phyloP scores from a whole-genome alignment of 148 eudicot species.

The Rhododendron simsii region DNA sequence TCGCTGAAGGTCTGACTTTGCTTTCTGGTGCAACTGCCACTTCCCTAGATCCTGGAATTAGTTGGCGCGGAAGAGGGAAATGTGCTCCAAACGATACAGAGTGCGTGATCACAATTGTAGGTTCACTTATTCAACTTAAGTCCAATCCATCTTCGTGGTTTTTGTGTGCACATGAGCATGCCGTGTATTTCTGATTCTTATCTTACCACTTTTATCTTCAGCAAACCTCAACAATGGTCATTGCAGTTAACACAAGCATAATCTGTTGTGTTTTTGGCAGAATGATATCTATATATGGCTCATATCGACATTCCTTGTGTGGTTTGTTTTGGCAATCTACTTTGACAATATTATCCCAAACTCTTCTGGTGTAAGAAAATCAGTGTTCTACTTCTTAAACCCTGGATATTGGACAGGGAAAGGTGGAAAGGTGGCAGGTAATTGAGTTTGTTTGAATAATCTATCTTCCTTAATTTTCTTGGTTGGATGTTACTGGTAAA shows the following conservation, averaged over 20 bases:
- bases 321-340: conserved; percentile 84
- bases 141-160: background rate
- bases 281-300: conserved; percentile 57
- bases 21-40: conserved; percentile 49
- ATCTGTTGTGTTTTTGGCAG: conserved; percentile 33
- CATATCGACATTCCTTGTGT: conserved; percentile 39
- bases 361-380: conserved; percentile 79
- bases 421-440: conserved; percentile 73
- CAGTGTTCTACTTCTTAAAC: conserved; percentile 61
- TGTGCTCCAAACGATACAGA: conserved; percentile 54
- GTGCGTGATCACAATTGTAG: conserved; percentile 60
- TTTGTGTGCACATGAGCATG: background rate
- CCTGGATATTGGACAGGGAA: conserved; percentile 86
- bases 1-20: conserved; percentile 51
- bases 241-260: background rate
- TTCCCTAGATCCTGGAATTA: conserved; percentile 56
- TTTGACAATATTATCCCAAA: conserved; percentile 84
- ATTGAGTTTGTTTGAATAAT: conserved; percentile 8
- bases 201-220: background rate
- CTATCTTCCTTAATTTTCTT: background rate
- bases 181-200: background rate
- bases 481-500: background rate
- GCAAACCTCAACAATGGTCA: background rate
- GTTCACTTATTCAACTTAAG: conserved; percentile 2
- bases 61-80: conserved; percentile 52